Conservation (phyloP, 1,139 yeast species). For the Taphrina deformans region DNA sequence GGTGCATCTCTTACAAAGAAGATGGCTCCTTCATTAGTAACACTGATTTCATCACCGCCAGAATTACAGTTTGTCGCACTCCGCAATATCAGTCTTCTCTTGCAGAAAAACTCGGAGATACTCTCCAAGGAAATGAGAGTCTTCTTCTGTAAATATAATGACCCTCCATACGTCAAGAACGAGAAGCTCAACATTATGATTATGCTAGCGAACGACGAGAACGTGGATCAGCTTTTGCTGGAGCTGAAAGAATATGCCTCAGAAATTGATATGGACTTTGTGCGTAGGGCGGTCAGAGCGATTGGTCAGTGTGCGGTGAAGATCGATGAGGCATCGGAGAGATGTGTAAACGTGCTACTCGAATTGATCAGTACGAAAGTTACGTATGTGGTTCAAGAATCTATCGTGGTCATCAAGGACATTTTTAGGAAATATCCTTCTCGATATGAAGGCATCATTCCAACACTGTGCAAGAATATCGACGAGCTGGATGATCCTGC, state of each 20-base stretch:
- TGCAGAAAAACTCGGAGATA: slow-evolving; percentile 83
- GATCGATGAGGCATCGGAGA: slow-evolving; percentile 59
- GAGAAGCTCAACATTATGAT: slow-evolving; percentile 91
- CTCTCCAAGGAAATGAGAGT: slow-evolving; percentile 80
- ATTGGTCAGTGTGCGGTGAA: slow-evolving; percentile 89
- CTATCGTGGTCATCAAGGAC: slow-evolving; percentile 70
- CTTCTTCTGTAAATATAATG: slow-evolving; percentile 89
- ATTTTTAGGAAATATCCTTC: slow-evolving; percentile 77
- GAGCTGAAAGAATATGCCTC: slow-evolving; percentile 89
- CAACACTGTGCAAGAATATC: slow-evolving; percentile 62
- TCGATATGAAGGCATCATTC: slow-evolving; percentile 66
- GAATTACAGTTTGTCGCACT: slow-evolving; percentile 96
- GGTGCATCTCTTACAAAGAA: slow-evolving; percentile 60
- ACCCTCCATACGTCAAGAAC: slow-evolving; percentile 86
- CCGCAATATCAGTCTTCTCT: slow-evolving; percentile 82
- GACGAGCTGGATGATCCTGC: slow-evolving; percentile 63
- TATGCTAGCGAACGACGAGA: slow-evolving; percentile 71
- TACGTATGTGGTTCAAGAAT: slow-evolving; percentile 76
- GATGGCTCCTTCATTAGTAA: slow-evolving; percentile 81
- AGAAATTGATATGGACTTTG: slow-evolving; percentile 92
- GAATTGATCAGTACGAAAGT: slow-evolving; percentile 75
- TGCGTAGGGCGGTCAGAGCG: slow-evolving; percentile 74
- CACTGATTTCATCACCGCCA: slow-evolving; percentile 80
- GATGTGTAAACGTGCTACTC: slow-evolving; percentile 73
- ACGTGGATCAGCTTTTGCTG: slow-evolving; percentile 67